A percentile compares a stretch with the other conserved stretches of the same genome.
These are phyloP conservation scores for Dimocarpus longan DNA, from an alignment of 345 rosid genomes.

Conservation along the genomic window DNA sequence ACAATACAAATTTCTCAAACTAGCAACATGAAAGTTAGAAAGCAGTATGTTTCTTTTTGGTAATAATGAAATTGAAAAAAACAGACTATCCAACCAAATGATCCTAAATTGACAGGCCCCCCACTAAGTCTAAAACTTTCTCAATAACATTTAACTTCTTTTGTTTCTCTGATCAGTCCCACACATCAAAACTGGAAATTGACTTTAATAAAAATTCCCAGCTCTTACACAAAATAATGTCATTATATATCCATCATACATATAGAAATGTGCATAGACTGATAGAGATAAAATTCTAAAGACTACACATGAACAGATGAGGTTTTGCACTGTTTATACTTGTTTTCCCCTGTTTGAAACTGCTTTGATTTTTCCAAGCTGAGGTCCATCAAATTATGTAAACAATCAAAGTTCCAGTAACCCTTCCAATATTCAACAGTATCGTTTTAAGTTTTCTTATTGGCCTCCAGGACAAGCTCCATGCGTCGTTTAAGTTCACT, in stretches of 20 bases:
- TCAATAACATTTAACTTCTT: not conserved
- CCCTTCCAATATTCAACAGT: not conserved
- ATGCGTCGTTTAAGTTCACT: constrained; percentile 57
- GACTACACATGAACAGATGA: not conserved
- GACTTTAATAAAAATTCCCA: not conserved
- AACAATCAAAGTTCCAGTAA: not conserved
- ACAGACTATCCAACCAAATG: not conserved
- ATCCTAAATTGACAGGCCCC: not conserved
- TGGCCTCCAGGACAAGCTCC: constrained; percentile 51
- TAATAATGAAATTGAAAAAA: not conserved
- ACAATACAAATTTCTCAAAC: not conserved
- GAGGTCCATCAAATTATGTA: not conserved
- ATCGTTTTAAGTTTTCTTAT: not conserved
- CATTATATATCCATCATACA: too few species aligned
- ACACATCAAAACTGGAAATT: not conserved
- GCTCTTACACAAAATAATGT: too few species aligned
- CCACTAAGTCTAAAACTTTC: not conserved
- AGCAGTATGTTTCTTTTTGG: not conserved
- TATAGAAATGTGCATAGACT: not conserved
- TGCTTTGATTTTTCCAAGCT: not conserved
- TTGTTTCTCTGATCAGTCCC: not conserved
- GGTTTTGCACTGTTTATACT: not conserved
- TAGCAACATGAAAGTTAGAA: not conserved
- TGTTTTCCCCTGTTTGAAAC: not conserved
- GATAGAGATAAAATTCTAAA: not conserved